These are phyloP conservation scores for Aspergillus pseudoviridinutans DNA, from an alignment of 2,329 filamentous ascomycete species.

Conservation along the genomic window DNA sequence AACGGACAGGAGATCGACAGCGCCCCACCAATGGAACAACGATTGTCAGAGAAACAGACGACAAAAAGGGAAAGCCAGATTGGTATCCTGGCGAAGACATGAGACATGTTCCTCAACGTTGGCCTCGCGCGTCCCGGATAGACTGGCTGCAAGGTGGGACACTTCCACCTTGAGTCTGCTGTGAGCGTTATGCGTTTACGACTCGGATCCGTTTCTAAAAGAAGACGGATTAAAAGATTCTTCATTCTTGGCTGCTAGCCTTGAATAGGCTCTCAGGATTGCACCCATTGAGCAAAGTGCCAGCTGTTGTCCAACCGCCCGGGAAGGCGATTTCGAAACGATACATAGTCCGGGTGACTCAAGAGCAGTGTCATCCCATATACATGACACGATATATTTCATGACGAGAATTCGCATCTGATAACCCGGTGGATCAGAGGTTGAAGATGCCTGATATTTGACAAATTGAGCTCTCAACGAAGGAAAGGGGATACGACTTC, in stretches of 20 bases:
- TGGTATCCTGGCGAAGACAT: slow-evolving; percentile 5
- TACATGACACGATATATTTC: slow-evolving; percentile 7
- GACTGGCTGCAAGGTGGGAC: neutral
- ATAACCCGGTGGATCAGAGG: neutral
- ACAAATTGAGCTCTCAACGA: neutral
- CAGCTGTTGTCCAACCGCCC: neutral
- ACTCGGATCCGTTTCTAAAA: neutral
- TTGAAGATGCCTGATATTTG: neutral
- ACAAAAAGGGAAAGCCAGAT: slow-evolving; percentile 8
- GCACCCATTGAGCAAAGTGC: neutral
- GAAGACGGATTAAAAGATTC: neutral
- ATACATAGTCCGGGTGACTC: neutral
- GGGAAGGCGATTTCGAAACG: neutral
- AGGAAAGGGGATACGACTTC: neutral
- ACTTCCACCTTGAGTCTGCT: neutral
- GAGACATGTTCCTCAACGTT: neutral
- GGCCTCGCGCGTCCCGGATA: no score
- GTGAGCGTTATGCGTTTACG: neutral
- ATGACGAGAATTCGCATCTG: neutral
- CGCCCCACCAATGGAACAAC: slow-evolving; percentile 33
- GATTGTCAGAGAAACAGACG: slow-evolving; percentile 11
- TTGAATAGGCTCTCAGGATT: neutral
- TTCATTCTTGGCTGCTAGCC: neutral
- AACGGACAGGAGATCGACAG: slow-evolving; percentile 24
- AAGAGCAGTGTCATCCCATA: neutral